These are phyloP conservation scores for Aureobasidium zeae DNA, from an alignment of 2,329 filamentous ascomycete genomes.

Conservation along the genomic window DNA sequence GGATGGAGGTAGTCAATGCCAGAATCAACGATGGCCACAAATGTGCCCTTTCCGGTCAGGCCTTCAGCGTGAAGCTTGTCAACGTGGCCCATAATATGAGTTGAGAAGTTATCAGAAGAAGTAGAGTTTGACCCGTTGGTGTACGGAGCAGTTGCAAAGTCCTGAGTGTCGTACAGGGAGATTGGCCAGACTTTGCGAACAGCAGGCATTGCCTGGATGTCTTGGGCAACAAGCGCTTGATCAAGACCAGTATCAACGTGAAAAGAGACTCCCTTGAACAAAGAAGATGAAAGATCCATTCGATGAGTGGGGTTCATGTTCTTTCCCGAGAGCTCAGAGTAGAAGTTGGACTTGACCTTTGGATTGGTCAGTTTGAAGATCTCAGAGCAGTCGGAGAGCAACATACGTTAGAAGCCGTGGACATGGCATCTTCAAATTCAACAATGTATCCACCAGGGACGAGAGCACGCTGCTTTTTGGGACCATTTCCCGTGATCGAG, in stretches of 20 bases:
- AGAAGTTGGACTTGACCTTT: slow-evolving; percentile 15
- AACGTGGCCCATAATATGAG: slow-evolving; percentile 29
- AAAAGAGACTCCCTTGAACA: slow-evolving; percentile 22
- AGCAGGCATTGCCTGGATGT: slow-evolving; percentile 20
- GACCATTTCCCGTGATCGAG: background rate
- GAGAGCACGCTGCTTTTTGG: slow-evolving; percentile 2
- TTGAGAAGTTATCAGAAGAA: slow-evolving; percentile 22
- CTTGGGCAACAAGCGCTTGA: slow-evolving; percentile 19
- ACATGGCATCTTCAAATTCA: slow-evolving; percentile 19
- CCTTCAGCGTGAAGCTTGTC: slow-evolving; percentile 35
- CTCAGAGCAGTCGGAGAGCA: too few relatives aligned
- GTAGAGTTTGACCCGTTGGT: slow-evolving; percentile 19
- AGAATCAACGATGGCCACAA: slow-evolving; percentile 37
- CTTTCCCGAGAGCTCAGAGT: slow-evolving; percentile 14
- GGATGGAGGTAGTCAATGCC: slow-evolving; percentile 54
- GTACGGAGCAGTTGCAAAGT: slow-evolving; percentile 15
- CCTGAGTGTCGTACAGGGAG: slow-evolving; percentile 19
- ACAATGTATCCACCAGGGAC: slow-evolving; percentile 22
- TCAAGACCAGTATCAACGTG: slow-evolving; percentile 19
- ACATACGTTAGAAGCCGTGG: slow-evolving; percentile 6
- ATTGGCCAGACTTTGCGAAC: slow-evolving; percentile 22
- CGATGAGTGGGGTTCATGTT: slow-evolving; percentile 19
- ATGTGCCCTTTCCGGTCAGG: slow-evolving; percentile 39
- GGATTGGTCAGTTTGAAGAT: too few relatives aligned
- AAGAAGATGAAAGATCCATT: slow-evolving; percentile 19